Conservation (phyloP, 805 yeast species). For the Saccharomyces jurei region DNA sequence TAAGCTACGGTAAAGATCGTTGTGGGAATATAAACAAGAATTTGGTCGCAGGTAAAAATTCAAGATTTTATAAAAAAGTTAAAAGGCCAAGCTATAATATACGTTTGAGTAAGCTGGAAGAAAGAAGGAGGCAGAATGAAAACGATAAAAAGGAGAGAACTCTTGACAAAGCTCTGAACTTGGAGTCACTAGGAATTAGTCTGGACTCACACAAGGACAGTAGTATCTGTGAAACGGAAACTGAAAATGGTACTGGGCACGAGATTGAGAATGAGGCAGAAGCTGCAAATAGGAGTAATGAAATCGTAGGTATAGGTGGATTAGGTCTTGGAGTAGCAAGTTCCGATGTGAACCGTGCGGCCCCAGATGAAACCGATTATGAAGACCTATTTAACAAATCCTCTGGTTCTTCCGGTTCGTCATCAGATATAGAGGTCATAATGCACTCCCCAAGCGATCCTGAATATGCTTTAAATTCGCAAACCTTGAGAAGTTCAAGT, state of each 20-base stretch:
- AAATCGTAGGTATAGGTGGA: not conserved
- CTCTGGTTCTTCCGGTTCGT: not conserved
- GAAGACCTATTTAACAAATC: not conserved
- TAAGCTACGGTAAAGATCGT: conserved; percentile 69
- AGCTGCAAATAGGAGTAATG: not conserved
- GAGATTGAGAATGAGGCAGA: not conserved
- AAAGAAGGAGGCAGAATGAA: conserved; percentile 24
- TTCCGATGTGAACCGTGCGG: not conserved
- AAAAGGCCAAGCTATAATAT: conserved; percentile 25
- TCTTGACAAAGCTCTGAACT: conserved; percentile 1
- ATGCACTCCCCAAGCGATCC: conserved; percentile 10
- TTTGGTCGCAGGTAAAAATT: conserved; percentile 42
- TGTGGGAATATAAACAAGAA: conserved; percentile 51
- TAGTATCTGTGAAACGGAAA: not conserved
- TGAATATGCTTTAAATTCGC: not conserved
- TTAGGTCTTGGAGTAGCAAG: not conserved
- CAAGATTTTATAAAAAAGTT: conserved; percentile 36
- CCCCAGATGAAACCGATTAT: not conserved
- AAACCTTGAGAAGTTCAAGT: conserved; percentile 2
- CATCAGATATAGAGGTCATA: conserved; percentile 15
- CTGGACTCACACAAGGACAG: not conserved
- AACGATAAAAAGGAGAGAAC: not conserved
- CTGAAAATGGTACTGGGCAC: not conserved
- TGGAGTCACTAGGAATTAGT: conserved; percentile 16
- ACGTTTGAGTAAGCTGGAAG: conserved; percentile 24